Evolutionary conservation across 2,329 filamentous ascomycete genomes (phyloP).

Genomic region (Penicillium sp.): DNA sequence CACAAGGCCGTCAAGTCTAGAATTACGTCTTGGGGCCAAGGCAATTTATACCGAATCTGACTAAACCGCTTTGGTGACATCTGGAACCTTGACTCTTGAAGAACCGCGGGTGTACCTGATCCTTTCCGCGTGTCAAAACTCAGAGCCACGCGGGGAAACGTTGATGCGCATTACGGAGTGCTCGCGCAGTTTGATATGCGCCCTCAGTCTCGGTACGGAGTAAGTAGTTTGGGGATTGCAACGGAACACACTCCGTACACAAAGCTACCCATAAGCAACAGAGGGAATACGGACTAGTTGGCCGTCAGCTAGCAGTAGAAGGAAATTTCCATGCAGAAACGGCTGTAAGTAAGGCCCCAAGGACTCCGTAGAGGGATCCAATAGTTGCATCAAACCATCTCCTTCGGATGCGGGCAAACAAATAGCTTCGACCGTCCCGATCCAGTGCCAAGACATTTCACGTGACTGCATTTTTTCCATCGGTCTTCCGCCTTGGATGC

Average conservation of each 20-base stretch:
- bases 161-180: too few species aligned
- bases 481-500: slow-evolving; percentile 8
- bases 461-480: neutral
- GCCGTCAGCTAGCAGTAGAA: too few species aligned
- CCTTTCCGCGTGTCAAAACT: neutral
- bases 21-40: neutral
- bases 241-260: too few species aligned
- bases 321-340: too few species aligned
- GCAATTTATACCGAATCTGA: neutral
- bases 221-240: too few species aligned
- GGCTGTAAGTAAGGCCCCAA: too few species aligned
- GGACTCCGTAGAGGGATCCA: neutral
- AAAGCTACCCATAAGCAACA: too few species aligned
- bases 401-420: neutral
- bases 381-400: neutral
- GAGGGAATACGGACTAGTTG: neutral
- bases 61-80: neutral
- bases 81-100: too few species aligned
- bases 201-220: too few species aligned
- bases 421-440: slow-evolving; percentile 1
- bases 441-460: neutral
- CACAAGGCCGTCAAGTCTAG: neutral
- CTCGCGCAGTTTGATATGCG: too few species aligned
- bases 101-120: neutral
- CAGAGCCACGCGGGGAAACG: neutral